These are phyloP conservation scores for Mallotus japonicus DNA, from an alignment of 441 rosid genomes.

Conservation along the genomic window DNA sequence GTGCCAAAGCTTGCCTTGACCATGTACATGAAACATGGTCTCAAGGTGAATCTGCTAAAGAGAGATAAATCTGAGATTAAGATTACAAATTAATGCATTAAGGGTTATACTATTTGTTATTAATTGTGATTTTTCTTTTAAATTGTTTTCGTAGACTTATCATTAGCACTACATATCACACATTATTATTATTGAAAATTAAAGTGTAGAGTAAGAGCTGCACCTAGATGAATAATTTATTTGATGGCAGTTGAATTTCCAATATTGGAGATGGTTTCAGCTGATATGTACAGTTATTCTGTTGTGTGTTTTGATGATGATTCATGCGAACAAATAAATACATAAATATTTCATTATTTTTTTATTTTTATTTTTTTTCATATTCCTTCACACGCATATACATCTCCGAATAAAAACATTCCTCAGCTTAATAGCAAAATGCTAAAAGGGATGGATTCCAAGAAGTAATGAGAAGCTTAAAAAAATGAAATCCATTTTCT, in stretches of 20 bases:
- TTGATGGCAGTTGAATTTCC: background rate
- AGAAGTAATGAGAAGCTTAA: too few species aligned
- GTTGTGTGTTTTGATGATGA: background rate
- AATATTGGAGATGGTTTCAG: background rate
- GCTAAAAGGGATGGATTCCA: too few species aligned
- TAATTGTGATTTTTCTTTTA: background rate
- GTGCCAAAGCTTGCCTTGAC: slow-evolving; percentile 80
- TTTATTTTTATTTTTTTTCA: background rate
- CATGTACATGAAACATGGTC: slow-evolving; percentile 91
- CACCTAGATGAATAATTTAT: background rate
- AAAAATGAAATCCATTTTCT: too few species aligned
- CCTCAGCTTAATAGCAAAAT: too few species aligned
- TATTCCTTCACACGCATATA: background rate
- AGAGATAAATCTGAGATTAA: slow-evolving; percentile 32
- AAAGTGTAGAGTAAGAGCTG: background rate
- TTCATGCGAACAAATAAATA: background rate
- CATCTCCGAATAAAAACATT: too few species aligned
- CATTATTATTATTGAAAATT: background rate
- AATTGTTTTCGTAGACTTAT: too few species aligned
- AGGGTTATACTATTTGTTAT: background rate
- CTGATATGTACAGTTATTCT: background rate
- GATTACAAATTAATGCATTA: background rate
- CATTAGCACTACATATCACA: background rate
- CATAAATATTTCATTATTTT: background rate
- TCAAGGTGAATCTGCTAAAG: slow-evolving; percentile 53